Base-by-base conservation (phyloP, 1,139 yeast genomes). In the Debaryomyces subglobosus region DNA sequence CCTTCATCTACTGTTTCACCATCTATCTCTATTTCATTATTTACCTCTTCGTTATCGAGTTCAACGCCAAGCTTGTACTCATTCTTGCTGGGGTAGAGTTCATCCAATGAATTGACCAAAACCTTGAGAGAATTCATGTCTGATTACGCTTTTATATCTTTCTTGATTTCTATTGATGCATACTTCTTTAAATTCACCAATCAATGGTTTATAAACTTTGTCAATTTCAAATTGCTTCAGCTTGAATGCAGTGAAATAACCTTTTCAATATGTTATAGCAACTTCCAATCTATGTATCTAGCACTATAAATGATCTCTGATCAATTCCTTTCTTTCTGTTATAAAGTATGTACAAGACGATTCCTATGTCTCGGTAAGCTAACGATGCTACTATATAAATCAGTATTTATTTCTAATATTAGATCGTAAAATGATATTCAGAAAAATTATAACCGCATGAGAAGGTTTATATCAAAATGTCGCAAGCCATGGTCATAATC, bases 51-150 rank as follows among this genome's bases (percentile, higher is more conserved):
- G 12, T 32, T 41, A 13, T 39, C 46, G 21, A 29, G 47, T 40
- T 45, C 44, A 34, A 39, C 42, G 42, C 16, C 43, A 30, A 36
- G 40, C 47, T 38, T 48, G 47, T 25, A 46, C 20, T 43, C 29
- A 23, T 34, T 40, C 41, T 47, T 52, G 23, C 50, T 55, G 41
- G 75, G 69, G 49, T 67, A 68, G 42, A 70, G 53, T 40, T 56
- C 60, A 48, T 73, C 78, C 49, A 74, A 56, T 34, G 77, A 72
- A 52, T 62, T 63, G 43, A 71, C 77, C 44, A 73, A 53, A 27
- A 69, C 57, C 50, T 71, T 73, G 42, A 73, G 64, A 32, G 76
- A 71, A 57, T 73, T 73, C 78, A 72, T 72, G 41, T 34, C 48
- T 39, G 29, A 16, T 35, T 40, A 13, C n/a, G 30, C 13, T 27